Conservation (phyloP, 345 rosid species). For the Microcos paniculata region DNA sequence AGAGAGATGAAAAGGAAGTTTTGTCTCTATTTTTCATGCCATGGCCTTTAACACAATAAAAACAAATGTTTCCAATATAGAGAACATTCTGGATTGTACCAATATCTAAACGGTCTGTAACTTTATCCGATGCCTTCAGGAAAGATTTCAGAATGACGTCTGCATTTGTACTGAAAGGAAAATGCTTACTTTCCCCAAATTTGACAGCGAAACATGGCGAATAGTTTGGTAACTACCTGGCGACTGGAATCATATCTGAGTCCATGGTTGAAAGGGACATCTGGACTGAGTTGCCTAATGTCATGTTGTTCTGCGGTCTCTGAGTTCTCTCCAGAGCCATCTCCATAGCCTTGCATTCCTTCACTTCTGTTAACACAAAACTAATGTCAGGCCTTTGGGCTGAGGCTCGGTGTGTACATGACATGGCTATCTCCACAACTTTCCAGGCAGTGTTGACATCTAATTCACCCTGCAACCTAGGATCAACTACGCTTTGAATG, state of each 20-base stretch:
- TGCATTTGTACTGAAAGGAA: background rate
- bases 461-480: slow-evolving; percentile 9
- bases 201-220: no score
- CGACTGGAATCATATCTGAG: background rate
- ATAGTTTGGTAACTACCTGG: no score
- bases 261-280: background rate
- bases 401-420: background rate
- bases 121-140: background rate
- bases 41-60: background rate
- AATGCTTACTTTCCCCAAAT: background rate
- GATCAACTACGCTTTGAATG: slow-evolving; percentile 29
- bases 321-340: slow-evolving; percentile 6
- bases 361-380: slow-evolving; percentile 20
- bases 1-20: no score
- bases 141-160: no score
- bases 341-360: slow-evolving; percentile 26
- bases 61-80: no score
- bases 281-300: background rate
- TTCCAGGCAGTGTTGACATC: slow-evolving; percentile 31
- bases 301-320: background rate
- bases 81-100: no score
- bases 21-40: background rate
- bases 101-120: no score
- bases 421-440: slow-evolving; percentile 22
- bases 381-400: slow-evolving; percentile 35